These are phyloP conservation scores for Wickerhamomyces rabaulensis DNA, from an alignment of 805 yeast species.

Conservation along the genomic window DNA sequence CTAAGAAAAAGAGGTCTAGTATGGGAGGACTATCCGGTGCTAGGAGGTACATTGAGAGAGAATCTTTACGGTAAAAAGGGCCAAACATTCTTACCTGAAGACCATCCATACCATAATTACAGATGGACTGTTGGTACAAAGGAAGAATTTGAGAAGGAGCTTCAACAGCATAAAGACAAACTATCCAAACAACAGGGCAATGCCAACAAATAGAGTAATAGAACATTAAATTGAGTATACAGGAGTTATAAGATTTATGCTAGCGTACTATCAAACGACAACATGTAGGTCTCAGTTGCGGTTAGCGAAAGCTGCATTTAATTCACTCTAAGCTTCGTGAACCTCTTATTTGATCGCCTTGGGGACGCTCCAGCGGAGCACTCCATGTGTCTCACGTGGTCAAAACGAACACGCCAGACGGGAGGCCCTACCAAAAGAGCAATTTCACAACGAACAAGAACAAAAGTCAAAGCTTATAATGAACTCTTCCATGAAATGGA, in stretches of 20 bases:
- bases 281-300: slow-evolving; percentile 27
- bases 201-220: neutral
- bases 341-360: neutral
- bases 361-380: neutral
- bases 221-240: neutral
- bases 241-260: slow-evolving; percentile 21
- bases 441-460: neutral
- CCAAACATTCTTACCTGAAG: slow-evolving; percentile 10
- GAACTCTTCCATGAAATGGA: too few relatives aligned
- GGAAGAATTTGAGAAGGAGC: slow-evolving; percentile 22
- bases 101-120: slow-evolving; percentile 12
- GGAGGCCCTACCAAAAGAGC: neutral
- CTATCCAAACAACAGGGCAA: slow-evolving; percentile 3
- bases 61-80: slow-evolving; percentile 18
- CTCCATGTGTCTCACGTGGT: neutral
- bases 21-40: slow-evolving; percentile 31
- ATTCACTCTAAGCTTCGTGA: neutral
- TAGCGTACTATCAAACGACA: slow-evolving; percentile 30
- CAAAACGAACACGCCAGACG: neutral
- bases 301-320: slow-evolving; percentile 28
- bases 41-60: slow-evolving; percentile 31
- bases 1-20: slow-evolving; percentile 28
- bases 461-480: neutral
- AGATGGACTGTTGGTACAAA: slow-evolving; percentile 23
- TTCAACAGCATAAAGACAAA: slow-evolving; percentile 4